Evolutionary conservation across 371 early-diverging fungal genomes (phyloP).

Genomic region (Mortierella sp.): DNA sequence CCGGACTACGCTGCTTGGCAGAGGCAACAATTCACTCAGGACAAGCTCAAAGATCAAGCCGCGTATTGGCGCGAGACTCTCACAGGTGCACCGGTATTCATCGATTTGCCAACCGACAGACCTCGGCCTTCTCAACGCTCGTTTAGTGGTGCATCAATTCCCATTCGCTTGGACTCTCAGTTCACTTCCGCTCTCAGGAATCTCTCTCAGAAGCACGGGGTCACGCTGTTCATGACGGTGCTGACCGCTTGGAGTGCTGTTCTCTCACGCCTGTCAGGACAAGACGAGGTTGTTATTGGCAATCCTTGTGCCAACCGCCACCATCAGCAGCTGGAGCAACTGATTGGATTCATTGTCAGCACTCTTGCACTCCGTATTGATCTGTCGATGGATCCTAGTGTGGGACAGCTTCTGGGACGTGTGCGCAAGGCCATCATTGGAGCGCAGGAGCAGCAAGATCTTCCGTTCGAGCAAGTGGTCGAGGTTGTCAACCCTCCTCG

Average conservation of each 20-base stretch:
- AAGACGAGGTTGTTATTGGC: constrained; percentile 9
- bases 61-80: constrained; percentile 4
- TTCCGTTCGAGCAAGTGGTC: constrained; percentile 3
- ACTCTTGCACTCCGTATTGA: constrained; percentile 13
- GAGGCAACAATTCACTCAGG: constrained; percentile 2
- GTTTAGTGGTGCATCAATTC: neutral
- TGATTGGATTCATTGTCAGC: constrained; percentile 17
- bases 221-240: neutral
- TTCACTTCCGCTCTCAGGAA: constrained; percentile 4
- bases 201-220: constrained; percentile 3
- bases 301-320: constrained; percentile 5
- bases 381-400: constrained; percentile 6
- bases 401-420: constrained; percentile 4
- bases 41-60: neutral
- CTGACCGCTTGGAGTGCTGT: constrained; percentile 15
- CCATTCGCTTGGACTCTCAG: constrained; percentile 3
- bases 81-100: neutral
- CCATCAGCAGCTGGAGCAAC: neutral
- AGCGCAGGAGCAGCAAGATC: constrained; percentile 5
- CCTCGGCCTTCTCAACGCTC: constrained; percentile 9
- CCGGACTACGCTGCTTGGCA: constrained; percentile 23
- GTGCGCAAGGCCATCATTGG: neutral
- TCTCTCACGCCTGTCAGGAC: constrained; percentile 10
- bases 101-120: constrained; percentile 11
- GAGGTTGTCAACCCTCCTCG: neutral